Base-by-base conservation (phyloP, 495 filamentous ascomycete species). In the Penicillium crystallinum region DNA sequence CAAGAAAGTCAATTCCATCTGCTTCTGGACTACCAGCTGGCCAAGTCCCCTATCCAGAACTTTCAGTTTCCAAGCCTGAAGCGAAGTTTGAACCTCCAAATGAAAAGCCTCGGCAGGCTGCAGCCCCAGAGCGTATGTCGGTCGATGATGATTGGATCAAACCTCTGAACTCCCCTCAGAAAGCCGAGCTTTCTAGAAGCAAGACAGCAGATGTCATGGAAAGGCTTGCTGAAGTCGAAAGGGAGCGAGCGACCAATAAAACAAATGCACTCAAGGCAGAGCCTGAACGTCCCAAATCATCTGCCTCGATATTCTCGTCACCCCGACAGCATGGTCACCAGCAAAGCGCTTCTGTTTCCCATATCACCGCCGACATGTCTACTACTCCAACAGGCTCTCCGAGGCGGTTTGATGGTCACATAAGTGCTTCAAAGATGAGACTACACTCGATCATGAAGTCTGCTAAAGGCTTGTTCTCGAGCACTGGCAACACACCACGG, bases 391-490 rank as follows among this genome's bases (percentile, higher is more conserved):
- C 76, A 19, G 87, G 86, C 38, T 89, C 89, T 11, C 89, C 89
- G 17, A 81, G 81, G 49, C 79, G 78, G 50, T 79, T 85, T 58
- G 89, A 91, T 52, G 91, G 86, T 39, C 88, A 90, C 6, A 66
- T 95, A 23, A 95, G 89, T 63, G 87, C 90, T 41, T 90, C 91
- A 15, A 96, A 95, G 71, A 86, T 83, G 56, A 90, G 88, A 64
- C 71, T 96, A 30, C 90, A 90, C 35, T 93, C 90, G 8, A 89
- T 95, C 46, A 75, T 96, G 55, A 89, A 89, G 64, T 87, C 86
- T 31, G 90, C 90, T 12, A 90, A 87, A 62, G 88, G 84, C 15
- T 77, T 95, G 37, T 86, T 95, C 53, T 86, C 85, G 14, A 91
- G 83, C 52, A 89, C 87, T 59, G 90, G 88, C 21, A 82, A 84